Conservation (phyloP, 352 stramenopile species). For the Plasmopara viticola region DNA sequence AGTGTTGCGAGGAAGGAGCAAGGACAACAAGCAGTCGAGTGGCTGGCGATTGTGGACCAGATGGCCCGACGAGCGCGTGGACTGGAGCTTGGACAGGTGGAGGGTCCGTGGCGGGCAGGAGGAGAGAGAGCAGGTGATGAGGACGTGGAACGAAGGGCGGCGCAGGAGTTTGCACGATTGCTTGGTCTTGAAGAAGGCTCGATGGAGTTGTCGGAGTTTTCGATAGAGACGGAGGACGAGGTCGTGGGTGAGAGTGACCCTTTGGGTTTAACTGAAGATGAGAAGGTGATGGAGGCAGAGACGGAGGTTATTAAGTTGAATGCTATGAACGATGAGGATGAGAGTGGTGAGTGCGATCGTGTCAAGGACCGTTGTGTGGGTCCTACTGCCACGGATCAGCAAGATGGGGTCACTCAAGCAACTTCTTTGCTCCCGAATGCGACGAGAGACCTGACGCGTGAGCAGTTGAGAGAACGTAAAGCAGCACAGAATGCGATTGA, state of each 20-base stretch:
- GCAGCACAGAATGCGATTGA: too few relatives aligned
- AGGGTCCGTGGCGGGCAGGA: not conserved
- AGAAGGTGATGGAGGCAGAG: not conserved
- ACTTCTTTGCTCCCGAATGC: too few relatives aligned
- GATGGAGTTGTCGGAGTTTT: conserved; percentile 33
- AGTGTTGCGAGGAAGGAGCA: conserved; percentile 26
- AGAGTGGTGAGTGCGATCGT: not conserved
- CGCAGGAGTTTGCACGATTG: conserved; percentile 34
- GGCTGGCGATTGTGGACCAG: conserved; percentile 48
- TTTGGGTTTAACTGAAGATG: not conserved
- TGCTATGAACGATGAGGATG: not conserved
- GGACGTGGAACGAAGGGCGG: conserved; percentile 15
- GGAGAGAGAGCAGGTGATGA: conserved; percentile 3
- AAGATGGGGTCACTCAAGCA: too few relatives aligned
- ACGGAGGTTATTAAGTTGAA: not conserved
- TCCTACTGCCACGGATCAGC: too few relatives aligned
- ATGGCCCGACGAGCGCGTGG: conserved; percentile 22
- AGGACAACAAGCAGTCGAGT: conserved; percentile 42
- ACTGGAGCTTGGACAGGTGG: conserved; percentile 6
- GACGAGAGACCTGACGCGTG: too few relatives aligned
- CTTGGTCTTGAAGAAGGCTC: conserved; percentile 36
- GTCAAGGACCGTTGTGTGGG: not conserved
- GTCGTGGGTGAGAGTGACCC: conserved; percentile 7
- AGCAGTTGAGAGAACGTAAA: too few relatives aligned
- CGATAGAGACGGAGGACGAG: conserved; percentile 18